These are phyloP conservation scores for Puccinia brachypodii DNA, from an alignment of 1,284 basidiomycete genomes.

Conservation along the genomic window DNA sequence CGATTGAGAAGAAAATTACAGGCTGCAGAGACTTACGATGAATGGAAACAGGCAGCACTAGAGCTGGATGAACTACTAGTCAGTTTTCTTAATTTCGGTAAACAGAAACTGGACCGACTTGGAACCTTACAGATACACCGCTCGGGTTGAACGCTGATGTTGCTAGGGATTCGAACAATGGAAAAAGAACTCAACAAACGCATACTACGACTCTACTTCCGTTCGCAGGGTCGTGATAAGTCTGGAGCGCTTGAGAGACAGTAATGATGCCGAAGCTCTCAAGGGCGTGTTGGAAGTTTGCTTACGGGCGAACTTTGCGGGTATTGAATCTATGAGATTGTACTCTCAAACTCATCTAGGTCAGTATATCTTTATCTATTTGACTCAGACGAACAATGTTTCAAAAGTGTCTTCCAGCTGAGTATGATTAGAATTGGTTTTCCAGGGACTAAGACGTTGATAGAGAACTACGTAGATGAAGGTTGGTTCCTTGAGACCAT, in stretches of 20 bases:
- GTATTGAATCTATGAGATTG: conserved; percentile 81
- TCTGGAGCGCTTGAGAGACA: conserved; percentile 66
- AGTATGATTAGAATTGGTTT: too few relatives aligned
- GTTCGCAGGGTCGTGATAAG: conserved; percentile 73
- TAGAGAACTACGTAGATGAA: conserved; percentile 72
- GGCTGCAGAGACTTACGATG: background rate
- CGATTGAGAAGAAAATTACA: background rate
- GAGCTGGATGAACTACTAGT: background rate
- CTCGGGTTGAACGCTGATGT: conserved; percentile 64
- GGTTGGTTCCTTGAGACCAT: conserved; percentile 61
- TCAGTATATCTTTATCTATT: background rate
- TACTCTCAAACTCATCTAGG: conserved; percentile 74
- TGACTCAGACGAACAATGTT: too few relatives aligned
- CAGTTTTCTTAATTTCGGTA: conserved; percentile 13
- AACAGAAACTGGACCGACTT: background rate
- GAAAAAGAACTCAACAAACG: conserved; percentile 78
- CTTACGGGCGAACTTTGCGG: conserved; percentile 89
- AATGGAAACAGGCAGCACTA: conserved; percentile 9
- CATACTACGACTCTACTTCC: conserved; percentile 83
- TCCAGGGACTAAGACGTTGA: conserved; percentile 41
- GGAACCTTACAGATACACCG: conserved; percentile 71
- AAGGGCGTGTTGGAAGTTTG: conserved; percentile 90
- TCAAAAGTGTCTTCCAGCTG: too few relatives aligned
- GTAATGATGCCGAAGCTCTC: conserved; percentile 76
- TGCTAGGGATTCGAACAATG: conserved; percentile 71